These are phyloP conservation scores for Stenogyne calaminthoides DNA, from an alignment of 305 asterid genomes.

Conservation along the genomic window DNA sequence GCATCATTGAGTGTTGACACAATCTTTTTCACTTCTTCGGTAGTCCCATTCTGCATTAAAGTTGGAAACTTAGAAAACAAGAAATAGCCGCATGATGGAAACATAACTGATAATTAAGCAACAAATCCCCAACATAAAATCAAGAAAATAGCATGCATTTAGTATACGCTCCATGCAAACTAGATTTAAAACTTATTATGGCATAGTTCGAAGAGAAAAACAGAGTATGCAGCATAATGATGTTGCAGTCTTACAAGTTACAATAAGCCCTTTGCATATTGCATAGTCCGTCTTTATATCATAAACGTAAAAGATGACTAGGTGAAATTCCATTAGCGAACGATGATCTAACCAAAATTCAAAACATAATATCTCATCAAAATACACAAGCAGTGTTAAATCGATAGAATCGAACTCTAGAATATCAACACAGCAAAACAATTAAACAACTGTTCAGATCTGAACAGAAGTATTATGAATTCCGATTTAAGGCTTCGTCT, in stretches of 20 bases:
- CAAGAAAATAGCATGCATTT: background rate
- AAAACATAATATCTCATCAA: background rate
- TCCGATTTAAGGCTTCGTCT: background rate
- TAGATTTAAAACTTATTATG: background rate
- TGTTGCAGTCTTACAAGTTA: background rate
- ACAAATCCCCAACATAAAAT: background rate
- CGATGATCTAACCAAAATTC: background rate
- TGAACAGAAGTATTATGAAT: slow-evolving; percentile 1
- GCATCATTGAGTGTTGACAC: slow-evolving; percentile 79
- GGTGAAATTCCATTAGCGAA: background rate
- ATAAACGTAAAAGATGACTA: background rate
- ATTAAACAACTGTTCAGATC: slow-evolving; percentile 24
- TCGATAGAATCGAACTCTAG: background rate
- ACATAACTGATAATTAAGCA: slow-evolving; percentile 9
- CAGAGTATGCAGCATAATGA: background rate
- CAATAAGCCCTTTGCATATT: background rate
- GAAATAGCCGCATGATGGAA: background rate
- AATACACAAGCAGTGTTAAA: background rate
- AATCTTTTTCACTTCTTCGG: slow-evolving; percentile 89
- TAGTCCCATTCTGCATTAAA: slow-evolving; percentile 81
- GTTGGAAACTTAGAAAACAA: background rate
- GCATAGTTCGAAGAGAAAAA: background rate
- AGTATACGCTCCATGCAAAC: background rate
- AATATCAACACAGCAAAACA: background rate
- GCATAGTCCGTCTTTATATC: background rate